phyloP scores from a whole-genome alignment of 169 alveolate species.

The Neospora caninum region DNA sequence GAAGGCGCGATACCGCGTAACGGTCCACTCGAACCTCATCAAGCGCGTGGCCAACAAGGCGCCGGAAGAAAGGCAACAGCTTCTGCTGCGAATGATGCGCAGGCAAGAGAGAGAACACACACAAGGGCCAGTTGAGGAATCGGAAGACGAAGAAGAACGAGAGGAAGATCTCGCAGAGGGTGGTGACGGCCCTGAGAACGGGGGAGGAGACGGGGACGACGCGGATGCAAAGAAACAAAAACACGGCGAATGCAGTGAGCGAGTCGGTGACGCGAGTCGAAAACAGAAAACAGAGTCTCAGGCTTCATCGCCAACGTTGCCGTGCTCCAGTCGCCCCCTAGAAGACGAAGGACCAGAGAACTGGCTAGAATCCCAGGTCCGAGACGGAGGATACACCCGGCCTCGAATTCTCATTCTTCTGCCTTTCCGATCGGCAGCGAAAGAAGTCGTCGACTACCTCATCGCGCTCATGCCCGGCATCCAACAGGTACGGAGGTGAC shows the following conservation, averaged over 20 bases:
- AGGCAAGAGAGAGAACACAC: background rate
- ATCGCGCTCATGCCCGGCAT: conserved; percentile 69
- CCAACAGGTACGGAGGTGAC: conserved; percentile 35
- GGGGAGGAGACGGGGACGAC: background rate
- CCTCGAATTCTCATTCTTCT: conserved; percentile 82
- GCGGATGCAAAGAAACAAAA: background rate
- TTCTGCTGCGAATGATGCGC: background rate
- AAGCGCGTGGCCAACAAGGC: background rate
- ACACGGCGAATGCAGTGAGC: background rate
- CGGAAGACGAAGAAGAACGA: background rate
- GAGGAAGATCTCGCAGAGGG: background rate
- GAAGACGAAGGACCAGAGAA: background rate
- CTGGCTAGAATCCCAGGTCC: background rate
- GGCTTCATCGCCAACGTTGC: background rate
- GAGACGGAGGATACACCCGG: conserved; percentile 87
- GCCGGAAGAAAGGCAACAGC: background rate
- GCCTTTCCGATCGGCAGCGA: conserved; percentile 81
- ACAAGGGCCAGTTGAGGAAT: background rate
- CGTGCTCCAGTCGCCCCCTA: background rate
- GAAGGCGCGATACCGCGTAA: conserved; percentile 30
- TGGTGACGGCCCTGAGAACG: background rate
- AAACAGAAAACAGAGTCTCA: background rate
- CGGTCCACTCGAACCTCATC: background rate
- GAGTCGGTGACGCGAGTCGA: background rate
- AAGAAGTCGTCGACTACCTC: conserved; percentile 74